Evolutionary conservation across 2,329 filamentous ascomycete species (phyloP).

Genomic region (Ophiostoma sp.): DNA sequence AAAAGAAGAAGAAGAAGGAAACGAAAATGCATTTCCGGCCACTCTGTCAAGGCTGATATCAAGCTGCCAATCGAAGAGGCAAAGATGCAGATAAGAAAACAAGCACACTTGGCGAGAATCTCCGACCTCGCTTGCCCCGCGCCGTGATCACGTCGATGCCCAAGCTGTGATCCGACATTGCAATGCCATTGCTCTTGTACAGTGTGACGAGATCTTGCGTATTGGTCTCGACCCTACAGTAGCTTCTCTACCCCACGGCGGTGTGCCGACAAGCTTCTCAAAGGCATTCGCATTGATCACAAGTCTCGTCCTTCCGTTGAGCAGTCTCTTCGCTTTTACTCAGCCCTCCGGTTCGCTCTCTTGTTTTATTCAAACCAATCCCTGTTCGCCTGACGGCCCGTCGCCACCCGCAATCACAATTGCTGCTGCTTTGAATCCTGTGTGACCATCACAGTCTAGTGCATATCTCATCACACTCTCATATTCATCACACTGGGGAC

Average conservation of each 20-base stretch:
- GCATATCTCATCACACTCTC: slow-evolving; percentile 7
- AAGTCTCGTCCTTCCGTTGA: too few species aligned
- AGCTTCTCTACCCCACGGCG: slow-evolving; percentile 1
- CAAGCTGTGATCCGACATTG: not conserved
- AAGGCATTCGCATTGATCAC: not conserved
- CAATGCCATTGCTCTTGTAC: not conserved
- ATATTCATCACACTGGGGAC: slow-evolving; percentile 5
- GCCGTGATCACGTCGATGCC: not conserved
- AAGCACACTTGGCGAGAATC: not conserved
- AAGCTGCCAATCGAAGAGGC: too few species aligned
- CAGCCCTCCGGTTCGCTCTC: too few species aligned
- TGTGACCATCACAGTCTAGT: not conserved
- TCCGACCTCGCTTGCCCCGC: not conserved
- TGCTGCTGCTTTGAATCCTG: not conserved
- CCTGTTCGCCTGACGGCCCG: too few species aligned
- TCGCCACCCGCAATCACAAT: not conserved
- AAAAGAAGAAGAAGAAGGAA: too few species aligned
- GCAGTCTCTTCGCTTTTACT: too few species aligned
- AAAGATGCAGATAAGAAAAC: not conserved
- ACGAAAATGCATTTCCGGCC: not conserved
- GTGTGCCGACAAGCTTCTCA: slow-evolving; percentile 3
- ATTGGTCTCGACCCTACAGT: not conserved
- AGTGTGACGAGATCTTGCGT: not conserved
- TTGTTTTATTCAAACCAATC: too few species aligned
- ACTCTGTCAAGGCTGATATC: too few species aligned